Conservation (phyloP, 345 rosid genomes). For the Populus simonii region DNA sequence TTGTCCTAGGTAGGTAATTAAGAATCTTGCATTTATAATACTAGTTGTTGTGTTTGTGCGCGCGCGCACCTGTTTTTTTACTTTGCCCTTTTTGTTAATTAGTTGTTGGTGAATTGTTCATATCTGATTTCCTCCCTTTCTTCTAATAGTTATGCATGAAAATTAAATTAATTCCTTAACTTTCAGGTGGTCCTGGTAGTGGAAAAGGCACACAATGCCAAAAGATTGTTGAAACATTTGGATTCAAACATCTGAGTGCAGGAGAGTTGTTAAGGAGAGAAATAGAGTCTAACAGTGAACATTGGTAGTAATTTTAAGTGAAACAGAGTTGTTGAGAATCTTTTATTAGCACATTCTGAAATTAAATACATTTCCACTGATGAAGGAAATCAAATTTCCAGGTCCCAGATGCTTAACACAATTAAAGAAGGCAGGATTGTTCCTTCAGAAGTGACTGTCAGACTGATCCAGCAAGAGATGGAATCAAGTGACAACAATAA, state of each 20-base stretch:
- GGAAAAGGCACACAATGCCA: conserved; percentile 37
- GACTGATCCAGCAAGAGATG: conserved; percentile 23
- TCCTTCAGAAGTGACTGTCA: conserved; percentile 35
- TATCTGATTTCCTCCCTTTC: neutral
- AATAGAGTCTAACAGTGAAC: conserved; percentile 21
- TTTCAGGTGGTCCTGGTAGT: conserved; percentile 36
- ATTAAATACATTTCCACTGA: neutral
- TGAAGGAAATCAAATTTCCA: conserved; percentile 5
- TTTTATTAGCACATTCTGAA: neutral
- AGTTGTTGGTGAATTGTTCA: neutral
- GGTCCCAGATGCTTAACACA: conserved; percentile 21
- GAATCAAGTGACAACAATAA: conserved; percentile 21
- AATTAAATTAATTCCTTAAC: neutral
- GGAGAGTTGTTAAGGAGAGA: conserved; percentile 32
- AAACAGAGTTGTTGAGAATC: neutral
- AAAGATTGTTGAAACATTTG: conserved; percentile 30
- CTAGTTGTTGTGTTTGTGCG: too few species aligned
- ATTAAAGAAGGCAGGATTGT: conserved; percentile 30
- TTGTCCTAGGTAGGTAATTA: conserved; percentile 60
- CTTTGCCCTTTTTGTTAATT: neutral
- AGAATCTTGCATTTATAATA: conserved; percentile 1
- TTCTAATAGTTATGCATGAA: neutral
- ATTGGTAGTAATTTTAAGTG: conserved; percentile 12
- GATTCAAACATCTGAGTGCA: conserved; percentile 30
- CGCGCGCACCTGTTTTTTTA: neutral